Percentiles rank a stretch among this genome's conserved stretches.
These are phyloP conservation scores for Lizanozyma gosingica DNA, from an alignment of 1,139 yeast genomes.

Conservation along the genomic window DNA sequence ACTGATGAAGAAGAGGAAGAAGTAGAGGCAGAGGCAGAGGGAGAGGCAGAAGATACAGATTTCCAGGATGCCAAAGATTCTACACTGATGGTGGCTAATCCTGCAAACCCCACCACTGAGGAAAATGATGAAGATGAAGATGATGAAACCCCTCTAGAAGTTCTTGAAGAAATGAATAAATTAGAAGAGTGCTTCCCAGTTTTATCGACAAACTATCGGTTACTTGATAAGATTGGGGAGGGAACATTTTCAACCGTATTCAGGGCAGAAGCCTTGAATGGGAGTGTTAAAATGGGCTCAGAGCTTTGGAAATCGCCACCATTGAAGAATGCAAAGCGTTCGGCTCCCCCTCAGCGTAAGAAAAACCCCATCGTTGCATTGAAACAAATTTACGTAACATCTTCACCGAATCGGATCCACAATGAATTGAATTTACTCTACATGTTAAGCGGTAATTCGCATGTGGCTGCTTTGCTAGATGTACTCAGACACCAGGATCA, in stretches of 20 bases:
- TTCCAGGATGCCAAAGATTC: conserved; percentile 42
- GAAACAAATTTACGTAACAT: conserved; percentile 89
- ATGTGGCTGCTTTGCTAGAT: conserved; percentile 84
- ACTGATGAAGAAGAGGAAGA: conserved; percentile 1
- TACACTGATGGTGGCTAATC: background rate
- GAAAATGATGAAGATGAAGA: conserved; percentile 16
- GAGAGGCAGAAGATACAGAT: conserved; percentile 21
- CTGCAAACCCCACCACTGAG: background rate
- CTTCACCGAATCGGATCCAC: conserved; percentile 83
- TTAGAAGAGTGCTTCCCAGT: conserved; percentile 58
- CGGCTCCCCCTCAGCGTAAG: conserved; percentile 8
- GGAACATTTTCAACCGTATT: conserved; percentile 91
- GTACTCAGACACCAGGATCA: conserved; percentile 85
- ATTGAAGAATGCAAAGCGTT: conserved; percentile 15
- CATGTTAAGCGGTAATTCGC: conserved; percentile 55
- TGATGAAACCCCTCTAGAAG: conserved; percentile 40
- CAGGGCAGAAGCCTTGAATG: conserved; percentile 68
- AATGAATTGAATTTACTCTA: conserved; percentile 78
- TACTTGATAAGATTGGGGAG: conserved; percentile 86
- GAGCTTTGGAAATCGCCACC: conserved; percentile 43
- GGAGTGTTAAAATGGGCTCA: conserved; percentile 27
- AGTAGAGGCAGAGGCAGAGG: conserved; percentile 23
- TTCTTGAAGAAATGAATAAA: conserved; percentile 57
- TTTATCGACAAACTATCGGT: conserved; percentile 48
- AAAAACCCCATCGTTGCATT: conserved; percentile 70